These are phyloP conservation scores for Sporisorium scitamineum DNA, from an alignment of 1,284 basidiomycete genomes.

Conservation along the genomic window DNA sequence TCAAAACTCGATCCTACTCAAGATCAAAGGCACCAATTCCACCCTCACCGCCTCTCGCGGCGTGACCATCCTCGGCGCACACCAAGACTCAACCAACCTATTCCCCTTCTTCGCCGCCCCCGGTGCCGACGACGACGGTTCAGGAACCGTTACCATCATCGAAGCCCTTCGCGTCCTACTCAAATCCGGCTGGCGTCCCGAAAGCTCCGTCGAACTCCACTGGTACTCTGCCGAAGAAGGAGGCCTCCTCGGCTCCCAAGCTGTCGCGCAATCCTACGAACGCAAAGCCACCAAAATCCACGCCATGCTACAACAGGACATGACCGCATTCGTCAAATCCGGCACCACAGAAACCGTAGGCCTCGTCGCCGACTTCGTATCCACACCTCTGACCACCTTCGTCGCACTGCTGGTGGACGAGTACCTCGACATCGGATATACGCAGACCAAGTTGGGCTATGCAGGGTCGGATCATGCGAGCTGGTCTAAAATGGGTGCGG, in stretches of 20 bases:
- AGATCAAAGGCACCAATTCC: constrained; percentile 48
- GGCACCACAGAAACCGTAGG: constrained; percentile 89
- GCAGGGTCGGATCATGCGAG: constrained; percentile 82
- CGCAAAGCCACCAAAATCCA: constrained; percentile 75
- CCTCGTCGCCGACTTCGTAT: constrained; percentile 88
- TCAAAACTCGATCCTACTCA: constrained; percentile 83
- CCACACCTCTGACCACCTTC: constrained; percentile 78
- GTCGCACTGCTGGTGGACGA: constrained; percentile 78
- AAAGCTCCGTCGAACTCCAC: constrained; percentile 85
- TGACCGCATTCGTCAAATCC: constrained; percentile 86
- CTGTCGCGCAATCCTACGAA: constrained; percentile 84
- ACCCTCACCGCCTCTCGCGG: constrained; percentile 57
- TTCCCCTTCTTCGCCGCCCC: constrained; percentile 63
- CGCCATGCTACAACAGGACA: constrained; percentile 78
- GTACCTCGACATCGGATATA: constrained; percentile 73
- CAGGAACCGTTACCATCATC: constrained; percentile 90
- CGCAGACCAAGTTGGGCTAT: constrained; percentile 82
- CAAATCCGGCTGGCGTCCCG: constrained; percentile 81
- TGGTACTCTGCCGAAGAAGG: constrained; percentile 95
- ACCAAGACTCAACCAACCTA: constrained; percentile 80
- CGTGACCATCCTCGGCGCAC: constrained; percentile 79
- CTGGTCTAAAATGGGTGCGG: constrained; percentile 69
- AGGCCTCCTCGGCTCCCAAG: constrained; percentile 94
- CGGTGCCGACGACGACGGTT: constrained; percentile 83
- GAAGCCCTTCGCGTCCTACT: constrained; percentile 88